Evolutionary conservation across 1,139 yeast species (phyloP).

Genomic region (Debaryomycetaceae sp.): DNA sequence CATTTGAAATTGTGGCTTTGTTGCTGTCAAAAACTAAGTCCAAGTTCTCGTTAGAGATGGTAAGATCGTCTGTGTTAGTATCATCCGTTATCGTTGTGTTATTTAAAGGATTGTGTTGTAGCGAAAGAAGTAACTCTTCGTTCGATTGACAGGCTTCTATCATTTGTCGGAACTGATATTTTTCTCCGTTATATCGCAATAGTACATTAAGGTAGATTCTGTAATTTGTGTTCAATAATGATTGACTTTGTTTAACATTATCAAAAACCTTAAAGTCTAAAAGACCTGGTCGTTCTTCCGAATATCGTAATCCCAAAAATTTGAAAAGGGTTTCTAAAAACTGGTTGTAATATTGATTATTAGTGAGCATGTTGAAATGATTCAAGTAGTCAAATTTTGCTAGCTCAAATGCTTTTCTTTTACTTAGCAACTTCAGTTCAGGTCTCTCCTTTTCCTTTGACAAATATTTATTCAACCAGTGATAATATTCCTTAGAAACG

Average conservation of each 20-base stretch:
- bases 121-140: slow-evolving; percentile 37
- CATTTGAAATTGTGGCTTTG: not conserved
- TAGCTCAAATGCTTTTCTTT: slow-evolving; percentile 61
- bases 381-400: slow-evolving; percentile 70
- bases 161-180: slow-evolving; percentile 40
- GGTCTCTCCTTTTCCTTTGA: slow-evolving; percentile 62
- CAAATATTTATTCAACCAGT: slow-evolving; percentile 67
- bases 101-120: slow-evolving; percentile 28
- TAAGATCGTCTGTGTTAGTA: slow-evolving; percentile 3
- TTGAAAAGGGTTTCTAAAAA: slow-evolving; percentile 39
- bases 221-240: slow-evolving; percentile 24
- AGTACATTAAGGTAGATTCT: slow-evolving; percentile 32
- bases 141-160: slow-evolving; percentile 41
- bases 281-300: slow-evolving; percentile 11
- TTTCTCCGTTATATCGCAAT: slow-evolving; percentile 41
- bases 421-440: slow-evolving; percentile 58
- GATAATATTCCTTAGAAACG: slow-evolving; percentile 69
- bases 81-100: slow-evolving; percentile 2
- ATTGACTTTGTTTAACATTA: slow-evolving; percentile 20
- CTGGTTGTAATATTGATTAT: slow-evolving; percentile 44
- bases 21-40: slow-evolving; percentile 27
- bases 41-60: slow-evolving; percentile 28
- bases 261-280: slow-evolving; percentile 19
- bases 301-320: slow-evolving; percentile 23
- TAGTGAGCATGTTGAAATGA: slow-evolving; percentile 57